A percentile compares a stretch with the other conserved stretches of the same genome.
These are phyloP conservation scores for Dothiorella sarmentorum DNA, from an alignment of 2,329 filamentous ascomycete species.

Conservation along the genomic window DNA sequence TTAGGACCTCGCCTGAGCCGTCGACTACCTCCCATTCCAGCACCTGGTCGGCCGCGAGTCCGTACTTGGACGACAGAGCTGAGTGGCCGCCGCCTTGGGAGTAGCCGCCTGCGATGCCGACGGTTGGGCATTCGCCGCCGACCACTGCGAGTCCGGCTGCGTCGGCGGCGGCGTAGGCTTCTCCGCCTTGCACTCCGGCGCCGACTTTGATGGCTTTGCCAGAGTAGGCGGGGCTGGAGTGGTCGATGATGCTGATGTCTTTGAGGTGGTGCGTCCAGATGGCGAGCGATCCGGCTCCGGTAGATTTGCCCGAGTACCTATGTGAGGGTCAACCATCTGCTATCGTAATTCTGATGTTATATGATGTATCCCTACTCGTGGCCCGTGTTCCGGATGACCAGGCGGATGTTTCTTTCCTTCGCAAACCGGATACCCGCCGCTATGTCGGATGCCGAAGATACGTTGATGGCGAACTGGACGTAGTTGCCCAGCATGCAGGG, in stretches of 20 bases:
- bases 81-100: conserved; percentile 31
- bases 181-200: conserved; percentile 33
- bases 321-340: neutral
- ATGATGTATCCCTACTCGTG: too few relatives aligned
- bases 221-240: conserved; percentile 26
- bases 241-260: conserved; percentile 30
- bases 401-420: too few relatives aligned
- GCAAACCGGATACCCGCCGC: too few relatives aligned
- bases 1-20: conserved; percentile 27
- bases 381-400: too few relatives aligned
- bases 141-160: conserved; percentile 25
- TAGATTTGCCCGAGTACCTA: conserved; percentile 32
- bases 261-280: conserved; percentile 39
- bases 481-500: neutral
- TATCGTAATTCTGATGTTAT: too few relatives aligned
- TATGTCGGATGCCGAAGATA: neutral
- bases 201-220: conserved; percentile 30
- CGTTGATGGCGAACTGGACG: conserved; percentile 2
- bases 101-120: conserved; percentile 34
- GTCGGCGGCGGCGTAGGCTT: conserved; percentile 27
- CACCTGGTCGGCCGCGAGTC: conserved; percentile 32
- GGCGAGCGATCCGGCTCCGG: conserved; percentile 32
- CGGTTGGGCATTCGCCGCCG: conserved; percentile 32
- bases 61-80: conserved; percentile 17
- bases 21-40: conserved; percentile 33